Conservation (phyloP, 768 basidiomycete species). For the Epithele typhae region DNA sequence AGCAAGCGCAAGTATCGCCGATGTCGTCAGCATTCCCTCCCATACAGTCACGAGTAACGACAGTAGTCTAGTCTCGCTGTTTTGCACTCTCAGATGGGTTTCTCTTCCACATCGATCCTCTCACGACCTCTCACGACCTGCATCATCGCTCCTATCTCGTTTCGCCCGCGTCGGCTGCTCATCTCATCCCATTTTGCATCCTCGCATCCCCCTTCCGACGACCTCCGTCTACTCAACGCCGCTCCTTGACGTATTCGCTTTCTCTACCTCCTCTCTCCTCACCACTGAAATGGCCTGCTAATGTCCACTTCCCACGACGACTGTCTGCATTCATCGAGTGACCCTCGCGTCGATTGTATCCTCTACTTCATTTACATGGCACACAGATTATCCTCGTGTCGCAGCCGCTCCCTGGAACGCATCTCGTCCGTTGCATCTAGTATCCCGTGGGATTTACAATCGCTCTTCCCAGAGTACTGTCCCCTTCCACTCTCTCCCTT, state of each 20-base stretch:
- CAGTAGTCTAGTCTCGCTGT: constrained; percentile 9
- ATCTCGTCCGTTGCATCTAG: no score
- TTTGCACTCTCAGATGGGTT: not conserved
- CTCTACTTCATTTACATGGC: not conserved
- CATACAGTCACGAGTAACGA: constrained; percentile 24
- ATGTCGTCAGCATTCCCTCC: constrained; percentile 81
- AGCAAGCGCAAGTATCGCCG: constrained; percentile 57
- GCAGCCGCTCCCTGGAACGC: no score
- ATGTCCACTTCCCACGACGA: not conserved
- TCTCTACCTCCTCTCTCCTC: not conserved
- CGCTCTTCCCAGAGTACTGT: no score
- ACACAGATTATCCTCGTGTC: no score
- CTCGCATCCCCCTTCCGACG: not conserved
- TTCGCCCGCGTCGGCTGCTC: constrained; percentile 3
- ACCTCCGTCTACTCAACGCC: no score
- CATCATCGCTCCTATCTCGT: not conserved
- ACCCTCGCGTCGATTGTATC: constrained; percentile 2
- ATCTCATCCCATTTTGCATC: not conserved
- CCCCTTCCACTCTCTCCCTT: constrained; percentile 4
- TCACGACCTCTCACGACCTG: constrained; percentile 11
- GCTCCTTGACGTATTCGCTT: constrained; percentile 6
- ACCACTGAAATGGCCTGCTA: constrained; percentile 1
- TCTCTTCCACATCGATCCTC: not conserved
- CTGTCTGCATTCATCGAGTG: not conserved
- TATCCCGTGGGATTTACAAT: no score